Base-by-base conservation (phyloP, 495 filamentous ascomycete species). In the Penicillium paradoxum region DNA sequence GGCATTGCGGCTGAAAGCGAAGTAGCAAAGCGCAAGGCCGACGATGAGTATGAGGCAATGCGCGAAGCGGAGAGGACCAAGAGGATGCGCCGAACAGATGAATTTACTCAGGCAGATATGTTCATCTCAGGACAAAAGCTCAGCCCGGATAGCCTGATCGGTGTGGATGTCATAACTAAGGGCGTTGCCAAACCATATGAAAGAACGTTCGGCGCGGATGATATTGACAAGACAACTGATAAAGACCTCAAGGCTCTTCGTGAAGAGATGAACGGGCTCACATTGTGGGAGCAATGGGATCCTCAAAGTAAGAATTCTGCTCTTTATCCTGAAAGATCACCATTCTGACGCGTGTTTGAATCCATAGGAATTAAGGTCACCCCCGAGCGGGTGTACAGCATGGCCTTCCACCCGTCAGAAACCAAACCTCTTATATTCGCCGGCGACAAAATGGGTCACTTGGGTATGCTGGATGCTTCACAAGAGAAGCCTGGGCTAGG, bases 351-450 rank as follows among this genome's bases (percentile, higher is more conserved):
- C 33, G 36, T 56, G 29, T 48, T 25, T 50, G 17, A 34, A 29
- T 4, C 10, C 57, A 43, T 30, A 90, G 88, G 88, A 38, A 93
- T 97, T 65, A 98, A 97, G 60, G 83, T 97, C 44, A 92, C 88
- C 0, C 91, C 90, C 0, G 91, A 97, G 66, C 77, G 93, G 50
- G 82, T 97, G 14, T 96, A 96, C 62, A 75, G 87, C 11, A 81
- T 98, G 63, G 85, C 84, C 9, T 95, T 98, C 56, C 93, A 98
- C 60, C 93, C 95, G 0, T 89, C 85, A 0, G 73, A 80, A 45
- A 81, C 89, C 9, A 97, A 97, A 58, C 83, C 89, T 0, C 75
- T 97, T 5, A 80, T 98, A n/a, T 95, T 97, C 59, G 95, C 92
- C 2, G 90, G 91, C 42, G 93, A 98, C 64, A 97, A 98, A 66